A percentile compares a stretch with the other conserved stretches of the same genome.
Conservation (phyloP, 805 yeast genomes). For the Crinitomyces ghanaensis region DNA sequence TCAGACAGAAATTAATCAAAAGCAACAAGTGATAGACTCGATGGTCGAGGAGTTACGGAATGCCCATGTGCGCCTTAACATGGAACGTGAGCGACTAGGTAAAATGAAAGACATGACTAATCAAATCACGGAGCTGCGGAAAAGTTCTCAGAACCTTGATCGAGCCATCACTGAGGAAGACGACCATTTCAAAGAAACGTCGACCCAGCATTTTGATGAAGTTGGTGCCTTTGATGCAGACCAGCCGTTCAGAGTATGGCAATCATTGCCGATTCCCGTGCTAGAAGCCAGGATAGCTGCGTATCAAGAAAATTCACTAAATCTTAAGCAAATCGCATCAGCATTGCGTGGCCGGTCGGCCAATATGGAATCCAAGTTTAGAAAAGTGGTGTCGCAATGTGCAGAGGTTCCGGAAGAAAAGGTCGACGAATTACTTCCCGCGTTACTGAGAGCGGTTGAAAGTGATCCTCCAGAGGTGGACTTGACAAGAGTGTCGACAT, state of each 20-base stretch:
- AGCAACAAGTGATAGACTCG: conserved; percentile 40
- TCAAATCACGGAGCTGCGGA: conserved; percentile 38
- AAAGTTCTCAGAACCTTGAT: conserved; percentile 45
- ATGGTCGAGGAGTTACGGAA: conserved; percentile 47
- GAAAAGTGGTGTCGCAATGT: conserved; percentile 79
- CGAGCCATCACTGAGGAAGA: conserved; percentile 58
- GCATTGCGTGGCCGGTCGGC: conserved; percentile 43
- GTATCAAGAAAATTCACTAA: conserved; percentile 56
- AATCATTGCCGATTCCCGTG: conserved; percentile 37
- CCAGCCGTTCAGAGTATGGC: conserved; percentile 69
- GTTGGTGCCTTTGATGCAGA: conserved; percentile 71
- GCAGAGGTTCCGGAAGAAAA: conserved; percentile 74
- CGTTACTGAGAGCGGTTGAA: conserved; percentile 81
- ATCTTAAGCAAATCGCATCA: conserved; percentile 41
- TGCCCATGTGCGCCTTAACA: conserved; percentile 41
- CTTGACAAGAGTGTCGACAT: conserved; percentile 43
- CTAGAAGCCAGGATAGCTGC: conserved; percentile 73
- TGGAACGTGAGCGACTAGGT: conserved; percentile 39
- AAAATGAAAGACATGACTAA: conserved; percentile 33
- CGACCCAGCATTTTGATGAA: conserved; percentile 21
- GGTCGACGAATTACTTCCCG: conserved; percentile 74
- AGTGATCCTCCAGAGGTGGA: conserved; percentile 66
- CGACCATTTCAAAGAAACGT: conserved; percentile 32
- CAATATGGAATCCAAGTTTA: conserved; percentile 62
- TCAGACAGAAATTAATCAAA: conserved; percentile 41